A percentile compares a stretch with the other conserved stretches of the same genome.
Conservation (phyloP, 2,329 filamentous ascomycete genomes). For the Fusarium buharicum region DNA sequence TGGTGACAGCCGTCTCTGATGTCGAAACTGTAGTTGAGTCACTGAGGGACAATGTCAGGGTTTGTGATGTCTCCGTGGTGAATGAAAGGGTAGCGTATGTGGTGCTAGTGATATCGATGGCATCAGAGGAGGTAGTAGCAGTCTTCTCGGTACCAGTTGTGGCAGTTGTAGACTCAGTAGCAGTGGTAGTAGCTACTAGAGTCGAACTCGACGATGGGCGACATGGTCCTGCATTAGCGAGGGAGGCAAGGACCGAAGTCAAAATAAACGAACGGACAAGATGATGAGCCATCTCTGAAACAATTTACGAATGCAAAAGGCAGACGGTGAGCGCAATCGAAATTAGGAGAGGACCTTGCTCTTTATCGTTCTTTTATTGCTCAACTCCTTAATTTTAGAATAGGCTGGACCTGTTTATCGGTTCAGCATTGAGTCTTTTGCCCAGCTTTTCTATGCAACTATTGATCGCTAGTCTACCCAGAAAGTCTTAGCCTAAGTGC, state of each 20-base stretch:
- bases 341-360: neutral
- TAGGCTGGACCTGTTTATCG: neutral
- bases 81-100: neutral
- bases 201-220: conserved; percentile 6
- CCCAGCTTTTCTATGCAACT: neutral
- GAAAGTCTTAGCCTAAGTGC: neutral
- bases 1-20: neutral
- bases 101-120: neutral
- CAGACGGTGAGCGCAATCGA: neutral
- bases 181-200: neutral
- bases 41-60: neutral
- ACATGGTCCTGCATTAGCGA: conserved; percentile 21
- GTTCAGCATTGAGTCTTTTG: neutral
- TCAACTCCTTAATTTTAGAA: neutral
- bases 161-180: neutral
- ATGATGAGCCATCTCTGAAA: conserved; percentile 1
- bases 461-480: neutral
- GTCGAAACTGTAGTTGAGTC: no score
- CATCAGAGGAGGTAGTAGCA: neutral
- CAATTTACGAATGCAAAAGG: neutral
- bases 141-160: neutral
- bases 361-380: neutral
- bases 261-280: conserved; percentile 22
- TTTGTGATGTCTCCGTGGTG: neutral
- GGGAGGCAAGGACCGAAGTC: conserved; percentile 8